Percentiles rank a stretch among this genome's conserved stretches.
phyloP scores from a whole-genome alignment of 2,329 filamentous ascomycete genomes.

The Diaporthe sp. region DNA sequence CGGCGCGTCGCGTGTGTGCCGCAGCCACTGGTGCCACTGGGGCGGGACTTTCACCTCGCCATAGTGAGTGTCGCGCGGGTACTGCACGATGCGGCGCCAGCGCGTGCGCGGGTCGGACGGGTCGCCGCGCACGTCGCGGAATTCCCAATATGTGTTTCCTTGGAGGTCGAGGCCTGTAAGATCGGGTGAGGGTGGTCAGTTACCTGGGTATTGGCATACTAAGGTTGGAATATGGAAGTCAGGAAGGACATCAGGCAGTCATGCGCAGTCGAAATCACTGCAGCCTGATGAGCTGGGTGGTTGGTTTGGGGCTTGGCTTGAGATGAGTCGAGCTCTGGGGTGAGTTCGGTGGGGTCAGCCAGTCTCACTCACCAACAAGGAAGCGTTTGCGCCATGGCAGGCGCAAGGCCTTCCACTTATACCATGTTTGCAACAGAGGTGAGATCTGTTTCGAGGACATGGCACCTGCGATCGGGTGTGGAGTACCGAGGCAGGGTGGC shows the following conservation, averaged over 20 bases:
- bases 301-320: neutral
- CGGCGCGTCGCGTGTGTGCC: constrained; percentile 68
- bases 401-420: constrained; percentile 73
- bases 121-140: constrained; percentile 63
- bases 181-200: constrained; percentile 20
- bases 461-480: constrained; percentile 1
- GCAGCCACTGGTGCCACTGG: constrained; percentile 79
- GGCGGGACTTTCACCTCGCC: constrained; percentile 71
- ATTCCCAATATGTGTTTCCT: constrained; percentile 80
- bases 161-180: constrained; percentile 71
- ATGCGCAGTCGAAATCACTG: neutral
- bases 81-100: constrained; percentile 74
- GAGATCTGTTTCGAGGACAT: constrained; percentile 57
- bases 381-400: constrained; percentile 76
- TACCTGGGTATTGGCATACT: neutral
- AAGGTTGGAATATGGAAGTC: neutral
- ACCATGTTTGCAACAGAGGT: constrained; percentile 63
- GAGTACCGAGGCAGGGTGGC: neutral
- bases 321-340: constrained; percentile 6
- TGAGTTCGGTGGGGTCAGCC: constrained; percentile 41
- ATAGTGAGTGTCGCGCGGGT: constrained; percentile 67
- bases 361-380: constrained; percentile 66
- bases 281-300: neutral
- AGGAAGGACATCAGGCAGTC: neutral
- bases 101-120: constrained; percentile 51